Evolutionary conservation across 805 yeast genomes (phyloP).

Genomic region (Ogataea glucozyma): DNA sequence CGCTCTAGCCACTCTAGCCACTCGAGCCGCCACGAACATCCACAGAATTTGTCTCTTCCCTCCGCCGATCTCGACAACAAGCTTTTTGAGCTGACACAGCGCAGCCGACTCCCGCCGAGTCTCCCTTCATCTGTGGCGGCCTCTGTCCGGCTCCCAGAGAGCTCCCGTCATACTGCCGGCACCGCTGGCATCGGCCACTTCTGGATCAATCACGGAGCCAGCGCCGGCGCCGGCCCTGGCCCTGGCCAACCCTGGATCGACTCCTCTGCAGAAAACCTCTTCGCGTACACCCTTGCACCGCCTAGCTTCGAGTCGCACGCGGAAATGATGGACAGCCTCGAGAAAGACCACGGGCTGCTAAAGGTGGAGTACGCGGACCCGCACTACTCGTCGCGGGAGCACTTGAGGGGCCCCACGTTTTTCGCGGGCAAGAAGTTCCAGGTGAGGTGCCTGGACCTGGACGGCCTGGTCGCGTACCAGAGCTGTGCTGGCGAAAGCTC

Average conservation of each 20-base stretch:
- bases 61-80: slow-evolving; percentile 15
- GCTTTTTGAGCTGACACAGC: slow-evolving; percentile 21
- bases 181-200: too few species aligned
- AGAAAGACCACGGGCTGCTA: slow-evolving; percentile 44
- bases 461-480: slow-evolving; percentile 23
- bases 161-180: not conserved
- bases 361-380: slow-evolving; percentile 63
- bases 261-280: slow-evolving; percentile 11
- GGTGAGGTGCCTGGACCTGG: slow-evolving; percentile 42
- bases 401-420: slow-evolving; percentile 56
- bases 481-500: slow-evolving; percentile 8
- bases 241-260: too few species aligned
- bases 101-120: not conserved
- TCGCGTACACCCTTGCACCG: slow-evolving; percentile 18
- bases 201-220: too few species aligned
- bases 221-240: too few species aligned
- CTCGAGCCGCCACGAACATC: too few species aligned
- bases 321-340: slow-evolving; percentile 38
- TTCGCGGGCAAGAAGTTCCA: slow-evolving; percentile 68
- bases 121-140: not conserved
- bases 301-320: slow-evolving; percentile 20
- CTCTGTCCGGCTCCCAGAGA: not conserved
- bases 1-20: too few species aligned
- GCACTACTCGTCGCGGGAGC: slow-evolving; percentile 53
- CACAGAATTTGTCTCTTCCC: too few species aligned